phyloP scores from a whole-genome alignment of 805 yeast genomes.

The Suhomyces pyralidae region DNA sequence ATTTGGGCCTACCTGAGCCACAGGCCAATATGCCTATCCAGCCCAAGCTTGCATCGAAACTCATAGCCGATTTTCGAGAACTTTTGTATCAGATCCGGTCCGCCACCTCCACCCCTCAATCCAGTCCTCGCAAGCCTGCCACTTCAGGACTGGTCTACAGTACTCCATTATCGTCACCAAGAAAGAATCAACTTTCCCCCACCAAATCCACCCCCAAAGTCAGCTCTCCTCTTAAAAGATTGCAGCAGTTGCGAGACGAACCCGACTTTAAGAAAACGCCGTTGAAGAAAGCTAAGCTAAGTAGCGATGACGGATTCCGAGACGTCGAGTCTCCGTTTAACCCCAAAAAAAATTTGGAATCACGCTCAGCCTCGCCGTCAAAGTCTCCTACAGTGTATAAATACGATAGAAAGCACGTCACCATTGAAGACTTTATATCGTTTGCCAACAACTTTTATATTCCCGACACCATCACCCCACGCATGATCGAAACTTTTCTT shows the following conservation, averaged over 20 bases:
- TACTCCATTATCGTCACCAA: slow-evolving; percentile 1
- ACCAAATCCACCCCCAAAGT: slow-evolving; percentile 21
- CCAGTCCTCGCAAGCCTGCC: slow-evolving; percentile 14
- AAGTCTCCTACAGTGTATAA: slow-evolving; percentile 7
- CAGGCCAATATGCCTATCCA: slow-evolving; percentile 57
- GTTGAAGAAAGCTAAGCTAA: slow-evolving; percentile 2
- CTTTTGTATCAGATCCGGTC: slow-evolving; percentile 27
- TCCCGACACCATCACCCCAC: slow-evolving; percentile 50
- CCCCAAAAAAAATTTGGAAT: slow-evolving; percentile 5
- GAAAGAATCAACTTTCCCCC: slow-evolving; percentile 6
- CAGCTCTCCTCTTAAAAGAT: slow-evolving; percentile 37
- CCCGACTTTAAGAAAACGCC: neutral
- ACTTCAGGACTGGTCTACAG: neutral
- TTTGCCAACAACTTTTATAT: slow-evolving; percentile 65
- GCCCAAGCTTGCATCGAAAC: slow-evolving; percentile 36
- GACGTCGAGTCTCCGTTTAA: slow-evolving; percentile 29
- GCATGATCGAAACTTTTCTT: slow-evolving; percentile 49
- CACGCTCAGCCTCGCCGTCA: neutral
- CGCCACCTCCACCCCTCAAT: slow-evolving; percentile 14
- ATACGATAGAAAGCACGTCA: slow-evolving; percentile 22
- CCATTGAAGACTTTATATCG: slow-evolving; percentile 35
- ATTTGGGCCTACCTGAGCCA: slow-evolving; percentile 49
- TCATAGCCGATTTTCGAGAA: slow-evolving; percentile 46
- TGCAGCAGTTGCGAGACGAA: slow-evolving; percentile 24
- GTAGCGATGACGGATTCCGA: slow-evolving; percentile 6